Percentiles rank a stretch among this genome's conserved stretches.
These are phyloP conservation scores for Suhomyces coccinellae DNA, from an alignment of 1,139 yeast species.

Conservation along the genomic window DNA sequence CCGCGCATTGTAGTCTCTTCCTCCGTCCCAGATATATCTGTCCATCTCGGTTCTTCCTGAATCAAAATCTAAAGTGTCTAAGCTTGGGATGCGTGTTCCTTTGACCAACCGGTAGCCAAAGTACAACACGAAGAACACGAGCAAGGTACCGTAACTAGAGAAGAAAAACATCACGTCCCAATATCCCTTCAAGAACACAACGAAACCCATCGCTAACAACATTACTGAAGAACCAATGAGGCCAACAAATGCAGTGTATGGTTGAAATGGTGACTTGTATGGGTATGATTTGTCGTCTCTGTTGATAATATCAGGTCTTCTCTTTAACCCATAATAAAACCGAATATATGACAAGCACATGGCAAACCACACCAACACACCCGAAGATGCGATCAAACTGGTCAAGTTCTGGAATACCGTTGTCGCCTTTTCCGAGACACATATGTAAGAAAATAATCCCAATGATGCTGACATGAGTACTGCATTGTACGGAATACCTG, in stretches of 20 bases:
- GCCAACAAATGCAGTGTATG: conserved; percentile 71
- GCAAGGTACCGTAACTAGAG: conserved; percentile 64
- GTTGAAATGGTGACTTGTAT: conserved; percentile 74
- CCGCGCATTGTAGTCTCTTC: conserved; percentile 42
- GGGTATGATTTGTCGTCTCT: conserved; percentile 72
- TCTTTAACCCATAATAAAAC: conserved; percentile 65
- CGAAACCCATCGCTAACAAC: conserved; percentile 67
- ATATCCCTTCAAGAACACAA: conserved; percentile 57
- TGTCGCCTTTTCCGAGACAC: conserved; percentile 59
- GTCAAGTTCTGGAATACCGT: conserved; percentile 67
- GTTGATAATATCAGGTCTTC: conserved; percentile 64
- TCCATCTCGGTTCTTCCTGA: conserved; percentile 78
- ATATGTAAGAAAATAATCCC: conserved; percentile 60
- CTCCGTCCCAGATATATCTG: conserved; percentile 69
- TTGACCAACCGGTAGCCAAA: conserved; percentile 54
- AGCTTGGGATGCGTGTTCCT: conserved; percentile 57
- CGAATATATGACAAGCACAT: conserved; percentile 74
- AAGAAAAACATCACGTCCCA: conserved; percentile 69
- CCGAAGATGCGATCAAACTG: conserved; percentile 66
- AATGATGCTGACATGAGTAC: conserved; percentile 63
- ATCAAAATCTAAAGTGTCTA: conserved; percentile 73
- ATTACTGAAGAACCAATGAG: conserved; percentile 55
- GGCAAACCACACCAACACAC: conserved; percentile 77
- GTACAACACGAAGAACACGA: conserved; percentile 56
- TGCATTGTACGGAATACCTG: conserved; percentile 74